A percentile compares a stretch with the other conserved stretches of the same genome.
These are phyloP conservation scores for Cichorium intybus DNA, from an alignment of 140 eudicot species.

Conservation along the genomic window DNA sequence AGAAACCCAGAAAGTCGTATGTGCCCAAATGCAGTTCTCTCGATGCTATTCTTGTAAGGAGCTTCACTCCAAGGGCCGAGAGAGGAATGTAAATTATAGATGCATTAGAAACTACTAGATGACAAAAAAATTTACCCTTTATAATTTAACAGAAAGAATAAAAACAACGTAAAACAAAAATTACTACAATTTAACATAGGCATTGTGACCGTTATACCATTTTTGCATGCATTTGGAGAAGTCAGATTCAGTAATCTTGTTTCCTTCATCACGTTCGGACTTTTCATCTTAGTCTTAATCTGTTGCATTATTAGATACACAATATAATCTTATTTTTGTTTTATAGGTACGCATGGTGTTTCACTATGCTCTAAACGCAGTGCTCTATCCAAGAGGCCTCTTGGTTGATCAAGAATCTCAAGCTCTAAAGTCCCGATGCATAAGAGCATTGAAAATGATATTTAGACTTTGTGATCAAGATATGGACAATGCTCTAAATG, in stretches of 20 bases:
- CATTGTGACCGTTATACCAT: no score
- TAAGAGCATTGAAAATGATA: slow-evolving; percentile 82
- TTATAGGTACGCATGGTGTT: slow-evolving; percentile 87
- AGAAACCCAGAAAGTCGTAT: slow-evolving; percentile 74
- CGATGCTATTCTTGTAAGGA: slow-evolving; percentile 71
- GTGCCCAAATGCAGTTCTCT: slow-evolving; percentile 68
- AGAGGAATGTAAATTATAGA: slow-evolving; percentile 15
- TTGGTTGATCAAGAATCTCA: slow-evolving; percentile 94
- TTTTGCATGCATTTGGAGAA: neutral
- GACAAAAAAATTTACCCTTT: no score
- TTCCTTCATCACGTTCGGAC: slow-evolving; percentile 10
- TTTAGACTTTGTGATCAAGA: slow-evolving; percentile 87
- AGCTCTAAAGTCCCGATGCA: slow-evolving; percentile 73
- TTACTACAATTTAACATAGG: no score
- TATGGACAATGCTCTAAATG: slow-evolving; percentile 86
- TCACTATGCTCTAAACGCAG: slow-evolving; percentile 94
- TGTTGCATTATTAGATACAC: slow-evolving; percentile 11
- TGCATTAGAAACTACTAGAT: no score
- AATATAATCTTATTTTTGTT: slow-evolving; percentile 14
- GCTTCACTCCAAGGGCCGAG: slow-evolving; percentile 86
- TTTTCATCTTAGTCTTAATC: neutral
- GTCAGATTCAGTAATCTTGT: slow-evolving; percentile 3
- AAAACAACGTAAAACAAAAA: neutral
- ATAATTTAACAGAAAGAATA: no score
- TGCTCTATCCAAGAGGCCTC: slow-evolving; percentile 95